Evolutionary conservation across 495 filamentous ascomycete species (phyloP).

Genomic region (Penicillium ochrochloron): DNA sequence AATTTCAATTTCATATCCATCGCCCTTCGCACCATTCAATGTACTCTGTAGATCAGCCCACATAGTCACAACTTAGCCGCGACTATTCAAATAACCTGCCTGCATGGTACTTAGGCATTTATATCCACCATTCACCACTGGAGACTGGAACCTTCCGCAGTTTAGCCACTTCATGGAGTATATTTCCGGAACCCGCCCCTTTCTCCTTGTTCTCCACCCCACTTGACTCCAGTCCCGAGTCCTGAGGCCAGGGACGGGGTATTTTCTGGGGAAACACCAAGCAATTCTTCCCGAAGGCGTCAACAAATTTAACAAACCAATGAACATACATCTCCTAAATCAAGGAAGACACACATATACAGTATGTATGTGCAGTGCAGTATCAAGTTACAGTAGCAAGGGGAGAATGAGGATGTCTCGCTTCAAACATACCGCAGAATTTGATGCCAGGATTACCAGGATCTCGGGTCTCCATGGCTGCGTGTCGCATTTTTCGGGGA

Average conservation of each 20-base stretch:
- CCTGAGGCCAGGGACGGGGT: not conserved
- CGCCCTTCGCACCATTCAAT: not conserved
- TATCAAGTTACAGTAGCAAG: not conserved
- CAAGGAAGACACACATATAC: too few relatives aligned
- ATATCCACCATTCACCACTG: too few relatives aligned
- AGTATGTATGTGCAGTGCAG: too few relatives aligned
- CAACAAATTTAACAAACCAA: not conserved
- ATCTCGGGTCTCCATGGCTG: not conserved
- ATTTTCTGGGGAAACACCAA: not conserved
- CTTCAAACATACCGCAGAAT: not conserved
- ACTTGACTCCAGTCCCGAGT: not conserved
- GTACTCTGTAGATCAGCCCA: not conserved
- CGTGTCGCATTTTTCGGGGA: not conserved
- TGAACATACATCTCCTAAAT: too few relatives aligned
- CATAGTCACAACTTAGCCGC: not conserved
- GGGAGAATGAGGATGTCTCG: not conserved
- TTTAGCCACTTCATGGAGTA: not conserved
- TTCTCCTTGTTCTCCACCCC: not conserved
- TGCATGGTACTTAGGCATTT: not conserved
- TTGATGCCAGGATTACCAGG: not conserved
- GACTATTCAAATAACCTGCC: not conserved
- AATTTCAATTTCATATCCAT: not conserved
- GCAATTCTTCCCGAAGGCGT: not conserved
- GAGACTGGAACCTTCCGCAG: too few relatives aligned
- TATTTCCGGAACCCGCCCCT: not conserved